A percentile compares a stretch with the other conserved stretches of the same genome.
Conservation (phyloP, 2,329 filamentous ascomycete species). For the Onygena corvina region DNA sequence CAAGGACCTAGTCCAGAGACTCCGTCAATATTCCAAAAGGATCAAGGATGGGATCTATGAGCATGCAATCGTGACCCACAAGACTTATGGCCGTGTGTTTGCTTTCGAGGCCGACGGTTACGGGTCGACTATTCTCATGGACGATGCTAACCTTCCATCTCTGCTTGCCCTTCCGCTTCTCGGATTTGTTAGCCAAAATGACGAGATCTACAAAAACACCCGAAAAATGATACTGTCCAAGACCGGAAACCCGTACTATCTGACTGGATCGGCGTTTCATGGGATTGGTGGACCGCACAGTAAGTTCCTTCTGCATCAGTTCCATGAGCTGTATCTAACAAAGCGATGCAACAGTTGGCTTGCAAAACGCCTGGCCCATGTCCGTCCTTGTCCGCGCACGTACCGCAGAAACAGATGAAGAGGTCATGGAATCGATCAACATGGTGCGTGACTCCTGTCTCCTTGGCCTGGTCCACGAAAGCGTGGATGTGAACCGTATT, state of each 20-base stretch:
- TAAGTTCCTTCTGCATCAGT: slow-evolving; percentile 26
- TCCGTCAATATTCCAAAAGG: slow-evolving; percentile 46
- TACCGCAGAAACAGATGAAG: slow-evolving; percentile 67
- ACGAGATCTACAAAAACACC: slow-evolving; percentile 76
- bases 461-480: slow-evolving; percentile 82
- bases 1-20: slow-evolving; percentile 35
- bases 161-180: slow-evolving; percentile 49
- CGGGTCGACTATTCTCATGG: slow-evolving; percentile 50
- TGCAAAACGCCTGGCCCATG: slow-evolving; percentile 96
- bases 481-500: slow-evolving; percentile 64
- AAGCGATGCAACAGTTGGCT: slow-evolving; percentile 48
- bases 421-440: slow-evolving; percentile 63
- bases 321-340: slow-evolving; percentile 5
- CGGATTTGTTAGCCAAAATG: slow-evolving; percentile 45
- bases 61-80: slow-evolving; percentile 54
- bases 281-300: slow-evolving; percentile 73
- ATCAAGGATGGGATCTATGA: slow-evolving; percentile 72
- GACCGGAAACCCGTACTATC: slow-evolving; percentile 74
- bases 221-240: slow-evolving; percentile 67
- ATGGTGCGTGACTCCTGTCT: slow-evolving; percentile 63
- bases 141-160: slow-evolving; percentile 54
- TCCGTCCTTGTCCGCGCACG: slow-evolving; percentile 81
- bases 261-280: slow-evolving; percentile 62
- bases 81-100: slow-evolving; percentile 47
- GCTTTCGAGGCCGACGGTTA: slow-evolving; percentile 56